Evolutionary conservation across 768 basidiomycete genomes (phyloP), one percentile per base, ranked within the genome.

Genomic region (Suillus alpinus): DNA sequence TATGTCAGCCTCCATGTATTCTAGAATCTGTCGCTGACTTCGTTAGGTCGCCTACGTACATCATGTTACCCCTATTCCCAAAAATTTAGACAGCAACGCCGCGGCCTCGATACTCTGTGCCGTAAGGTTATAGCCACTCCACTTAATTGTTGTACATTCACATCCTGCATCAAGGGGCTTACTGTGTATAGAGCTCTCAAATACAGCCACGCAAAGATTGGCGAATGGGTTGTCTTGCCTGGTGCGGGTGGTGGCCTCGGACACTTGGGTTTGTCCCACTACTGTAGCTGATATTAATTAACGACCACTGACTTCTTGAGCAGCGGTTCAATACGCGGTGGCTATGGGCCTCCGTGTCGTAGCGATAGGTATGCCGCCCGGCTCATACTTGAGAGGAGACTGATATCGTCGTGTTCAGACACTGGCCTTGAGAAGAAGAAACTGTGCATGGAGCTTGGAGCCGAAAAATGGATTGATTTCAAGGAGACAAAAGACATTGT

Each of bases 121-220:
- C 13, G 88, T 88, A 70, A 58, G 81, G 37, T 10, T 26, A 39
- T 39, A 39, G 16, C 16, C 10, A 18, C 74, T 32, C 29, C 26
- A n/a, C 10, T 40, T 12, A 13, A 16, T 53, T 46, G 46, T 18
- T 13, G 2, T 1, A 47, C 12, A 6, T 4, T 26, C 20, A 0
- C 8, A 14, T 32, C 3, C 8, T 37, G 16, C 10, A 37, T n/a
- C 14, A 53, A 88, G 87, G 91, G 91, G 50, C 78, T 95, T 23
- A 95, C 94, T 3, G 91, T 91, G 1, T 95, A 93, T 69, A 88
- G 91, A 60, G 94, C 92, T 0, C 76, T 95, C 66, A 95, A 94
- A 73, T 81, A 88, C 70, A 82, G 84, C 56, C 76, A 83, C 58
- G 80, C 85, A 7, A 78, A 74, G 32, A 81, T 86, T 8, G 89